phyloP scores from a whole-genome alignment of 208 protist genomes.

The Wallacemonas sp. region DNA sequence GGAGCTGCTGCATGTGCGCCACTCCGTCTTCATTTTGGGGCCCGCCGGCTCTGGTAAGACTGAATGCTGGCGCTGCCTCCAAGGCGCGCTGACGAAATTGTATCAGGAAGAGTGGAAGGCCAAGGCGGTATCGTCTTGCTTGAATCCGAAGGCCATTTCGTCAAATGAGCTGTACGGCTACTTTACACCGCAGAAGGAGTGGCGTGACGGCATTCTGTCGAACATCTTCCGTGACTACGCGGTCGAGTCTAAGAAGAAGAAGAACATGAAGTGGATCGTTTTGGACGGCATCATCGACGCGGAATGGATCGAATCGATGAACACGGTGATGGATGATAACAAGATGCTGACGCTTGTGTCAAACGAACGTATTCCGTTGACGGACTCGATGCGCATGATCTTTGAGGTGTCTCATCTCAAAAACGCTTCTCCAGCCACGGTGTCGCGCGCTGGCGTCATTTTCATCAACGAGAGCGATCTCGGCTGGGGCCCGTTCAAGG shows the following conservation, averaged over 20 bases:
- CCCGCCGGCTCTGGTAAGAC: constrained; percentile 96
- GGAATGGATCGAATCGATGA: constrained; percentile 99
- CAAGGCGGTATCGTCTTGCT: constrained; percentile 85
- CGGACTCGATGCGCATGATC: constrained; percentile 97
- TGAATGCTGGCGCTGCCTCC: constrained; percentile 95
- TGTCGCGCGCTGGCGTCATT: constrained; percentile 97
- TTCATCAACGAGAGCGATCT: constrained; percentile 98
- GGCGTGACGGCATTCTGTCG: constrained; percentile 96
- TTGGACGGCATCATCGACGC: constrained; percentile 99
- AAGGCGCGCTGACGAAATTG: constrained; percentile 90
- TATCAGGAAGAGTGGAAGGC: constrained; percentile 93
- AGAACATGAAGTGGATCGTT: constrained; percentile 97
- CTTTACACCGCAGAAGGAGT: constrained; percentile 96
- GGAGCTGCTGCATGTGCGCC: constrained; percentile 97
- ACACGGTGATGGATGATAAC: constrained; percentile 99
- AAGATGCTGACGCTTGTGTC: constrained; percentile 98
- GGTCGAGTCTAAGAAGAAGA: constrained; percentile 94
- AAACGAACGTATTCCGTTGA: constrained; percentile 98
- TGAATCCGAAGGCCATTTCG: constrained; percentile 99
- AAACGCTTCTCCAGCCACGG: constrained; percentile 98
- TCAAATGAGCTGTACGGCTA: constrained; percentile 99
- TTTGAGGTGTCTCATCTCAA: constrained; percentile 97
- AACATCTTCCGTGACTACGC: constrained; percentile 96
- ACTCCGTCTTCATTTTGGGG: constrained; percentile 98
- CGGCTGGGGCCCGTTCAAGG: constrained; percentile 97